Percentiles rank a stretch among this genome's conserved stretches.
These are phyloP conservation scores for Lentinula guzmanii DNA, from an alignment of 768 basidiomycete genomes.

Conservation along the genomic window DNA sequence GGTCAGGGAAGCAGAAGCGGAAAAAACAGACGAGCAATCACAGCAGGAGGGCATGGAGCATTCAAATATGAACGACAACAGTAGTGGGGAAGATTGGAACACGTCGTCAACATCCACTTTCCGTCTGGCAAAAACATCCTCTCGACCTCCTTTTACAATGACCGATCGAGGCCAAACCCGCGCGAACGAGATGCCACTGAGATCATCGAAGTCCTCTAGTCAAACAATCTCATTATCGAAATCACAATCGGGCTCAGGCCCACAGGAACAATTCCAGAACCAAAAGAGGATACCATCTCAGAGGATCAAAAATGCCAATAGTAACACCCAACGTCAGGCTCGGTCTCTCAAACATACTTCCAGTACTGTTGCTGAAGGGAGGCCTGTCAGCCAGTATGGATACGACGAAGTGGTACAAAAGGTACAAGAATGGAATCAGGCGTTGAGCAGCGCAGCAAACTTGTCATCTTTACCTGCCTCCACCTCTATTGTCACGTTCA, in stretches of 20 bases:
- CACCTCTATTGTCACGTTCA: background rate
- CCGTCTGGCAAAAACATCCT: background rate
- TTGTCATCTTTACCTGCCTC: background rate
- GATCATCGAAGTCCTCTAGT: background rate
- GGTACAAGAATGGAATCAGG: slow-evolving; percentile 99
- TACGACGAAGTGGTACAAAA: slow-evolving; percentile 92
- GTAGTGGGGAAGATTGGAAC: slow-evolving; percentile 39
- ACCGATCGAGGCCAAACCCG: background rate
- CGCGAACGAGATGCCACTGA: background rate
- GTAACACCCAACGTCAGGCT: background rate
- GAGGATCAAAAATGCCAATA: background rate
- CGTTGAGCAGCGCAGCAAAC: slow-evolving; percentile 33
- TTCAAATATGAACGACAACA: background rate
- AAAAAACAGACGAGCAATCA: slow-evolving; percentile 21
- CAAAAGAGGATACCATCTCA: background rate
- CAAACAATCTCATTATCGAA: background rate
- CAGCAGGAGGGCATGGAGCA: background rate
- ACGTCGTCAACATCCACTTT: background rate
- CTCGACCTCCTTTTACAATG: background rate
- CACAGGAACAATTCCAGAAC: background rate
- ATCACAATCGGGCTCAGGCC: background rate
- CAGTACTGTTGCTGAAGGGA: slow-evolving; percentile 11
- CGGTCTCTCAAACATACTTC: background rate
- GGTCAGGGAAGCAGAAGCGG: slow-evolving; percentile 22
- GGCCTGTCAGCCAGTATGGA: slow-evolving; percentile 71